phyloP scores from a whole-genome alignment of 176 grass and related monocot genomes.

The Leersia perrieri region DNA sequence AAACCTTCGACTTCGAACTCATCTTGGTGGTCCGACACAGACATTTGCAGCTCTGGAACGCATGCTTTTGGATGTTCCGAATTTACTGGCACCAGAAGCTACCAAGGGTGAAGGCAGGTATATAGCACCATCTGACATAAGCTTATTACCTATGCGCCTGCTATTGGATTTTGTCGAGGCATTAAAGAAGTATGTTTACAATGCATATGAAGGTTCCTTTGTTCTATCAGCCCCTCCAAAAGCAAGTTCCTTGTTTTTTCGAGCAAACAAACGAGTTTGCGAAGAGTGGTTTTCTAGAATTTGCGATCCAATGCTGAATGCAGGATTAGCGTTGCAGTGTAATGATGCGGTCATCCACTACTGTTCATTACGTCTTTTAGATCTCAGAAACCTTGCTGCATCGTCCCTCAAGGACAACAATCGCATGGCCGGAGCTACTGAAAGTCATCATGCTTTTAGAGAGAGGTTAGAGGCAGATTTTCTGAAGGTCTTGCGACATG shows the following conservation, averaged over 20 bases:
- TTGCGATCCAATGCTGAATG: conserved; percentile 97
- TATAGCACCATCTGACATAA: conserved; percentile 58
- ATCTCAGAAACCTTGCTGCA: conserved; percentile 62
- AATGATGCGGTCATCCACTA: conserved; percentile 78
- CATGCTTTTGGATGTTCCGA: conserved; percentile 87
- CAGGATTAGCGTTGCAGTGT: conserved; percentile 80
- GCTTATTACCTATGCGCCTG: conserved; percentile 81
- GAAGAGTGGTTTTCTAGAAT: conserved; percentile 99
- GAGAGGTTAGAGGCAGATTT: conserved; percentile 68
- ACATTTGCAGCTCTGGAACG: conserved; percentile 98
- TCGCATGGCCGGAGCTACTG: conserved; percentile 45
- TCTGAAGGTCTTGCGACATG: conserved; percentile 73
- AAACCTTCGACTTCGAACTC: conserved; percentile 91
- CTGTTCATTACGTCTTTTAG: conserved; percentile 59
- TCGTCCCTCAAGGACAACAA: conserved; percentile 68
- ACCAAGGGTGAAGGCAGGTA: conserved; percentile 73
- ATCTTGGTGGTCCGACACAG: conserved; percentile 90
- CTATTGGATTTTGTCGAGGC: conserved; percentile 93
- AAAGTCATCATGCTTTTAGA: conserved; percentile 62
- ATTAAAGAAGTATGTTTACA: conserved; percentile 95
- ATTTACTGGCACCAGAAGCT: conserved; percentile 64
- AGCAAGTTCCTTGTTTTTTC: conserved; percentile 84
- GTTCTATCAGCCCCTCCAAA: conserved; percentile 66
- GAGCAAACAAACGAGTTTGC: conserved; percentile 93
- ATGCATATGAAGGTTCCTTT: conserved; percentile 97